phyloP scores from a whole-genome alignment of 2,329 filamentous ascomycete genomes.

The Arthroderma uncinatum region DNA sequence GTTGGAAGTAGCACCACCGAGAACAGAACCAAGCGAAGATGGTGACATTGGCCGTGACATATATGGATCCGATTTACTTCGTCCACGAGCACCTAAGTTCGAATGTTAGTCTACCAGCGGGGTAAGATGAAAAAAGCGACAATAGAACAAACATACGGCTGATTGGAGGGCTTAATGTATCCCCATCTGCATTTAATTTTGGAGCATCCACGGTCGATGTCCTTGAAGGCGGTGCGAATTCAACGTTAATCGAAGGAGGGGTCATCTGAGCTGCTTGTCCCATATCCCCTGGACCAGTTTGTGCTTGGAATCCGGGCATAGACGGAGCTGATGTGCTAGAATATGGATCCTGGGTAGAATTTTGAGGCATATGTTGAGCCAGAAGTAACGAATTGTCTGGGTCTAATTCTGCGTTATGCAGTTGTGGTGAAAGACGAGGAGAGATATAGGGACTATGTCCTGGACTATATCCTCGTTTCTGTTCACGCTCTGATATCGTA shows the following conservation, averaged over 20 bases:
- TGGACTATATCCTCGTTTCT: conserved; percentile 46
- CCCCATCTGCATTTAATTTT: conserved; percentile 55
- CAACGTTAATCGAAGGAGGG: conserved; percentile 89
- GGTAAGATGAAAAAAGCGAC: conserved; percentile 11
- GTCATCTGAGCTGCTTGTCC: conserved; percentile 64
- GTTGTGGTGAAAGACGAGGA: conserved; percentile 54
- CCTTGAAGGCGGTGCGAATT: conserved; percentile 67
- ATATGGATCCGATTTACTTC: conserved; percentile 50
- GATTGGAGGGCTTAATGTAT: conserved; percentile 71
- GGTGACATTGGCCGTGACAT: conserved; percentile 31
- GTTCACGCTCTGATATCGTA: conserved; percentile 58
- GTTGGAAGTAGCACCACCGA: conserved; percentile 17
- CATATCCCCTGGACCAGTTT: conserved; percentile 47
- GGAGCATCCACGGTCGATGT: conserved; percentile 55
- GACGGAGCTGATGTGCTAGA: conserved; percentile 31
- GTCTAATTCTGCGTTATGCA: conserved; percentile 53
- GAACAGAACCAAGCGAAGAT: conserved; percentile 22
- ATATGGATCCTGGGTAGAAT: conserved; percentile 39
- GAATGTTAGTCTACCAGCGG: conserved; percentile 11
- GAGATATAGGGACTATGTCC: conserved; percentile 62
- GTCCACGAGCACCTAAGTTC: conserved; percentile 39
- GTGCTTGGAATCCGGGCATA: conserved; percentile 37
- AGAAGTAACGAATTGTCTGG: conserved; percentile 36
- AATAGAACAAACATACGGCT: conserved; percentile 34
- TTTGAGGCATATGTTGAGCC: conserved; percentile 31